These are phyloP conservation scores for Eutypella sp. DNA, from an alignment of 2,329 filamentous ascomycete genomes.

Conservation along the genomic window DNA sequence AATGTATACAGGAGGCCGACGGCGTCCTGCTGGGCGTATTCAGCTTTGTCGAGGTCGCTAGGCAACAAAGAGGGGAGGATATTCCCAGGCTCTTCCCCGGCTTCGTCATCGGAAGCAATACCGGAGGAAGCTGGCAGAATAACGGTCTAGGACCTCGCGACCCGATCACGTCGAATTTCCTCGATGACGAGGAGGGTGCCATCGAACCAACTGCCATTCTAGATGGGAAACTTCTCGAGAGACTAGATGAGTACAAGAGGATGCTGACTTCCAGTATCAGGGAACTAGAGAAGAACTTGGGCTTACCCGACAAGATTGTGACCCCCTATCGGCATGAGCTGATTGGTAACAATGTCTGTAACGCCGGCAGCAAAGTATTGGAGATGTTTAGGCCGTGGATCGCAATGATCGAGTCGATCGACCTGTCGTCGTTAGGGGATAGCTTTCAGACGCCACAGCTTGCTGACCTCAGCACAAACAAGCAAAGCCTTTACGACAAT, in stretches of 20 bases:
- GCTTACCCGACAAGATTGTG: constrained; percentile 74
- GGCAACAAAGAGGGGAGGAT: constrained; percentile 87
- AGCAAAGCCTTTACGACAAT: constrained; percentile 90
- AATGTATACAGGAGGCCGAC: constrained; percentile 96
- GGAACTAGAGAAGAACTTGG: constrained; percentile 78
- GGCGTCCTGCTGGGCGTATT: constrained; percentile 91
- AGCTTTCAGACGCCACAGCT: constrained; percentile 80
- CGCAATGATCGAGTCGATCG: constrained; percentile 83
- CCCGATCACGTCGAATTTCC: constrained; percentile 73
- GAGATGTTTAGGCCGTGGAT: constrained; percentile 91
- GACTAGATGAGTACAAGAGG: constrained; percentile 79
- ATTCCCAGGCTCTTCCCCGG: constrained; percentile 91
- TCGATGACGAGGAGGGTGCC: constrained; percentile 73
- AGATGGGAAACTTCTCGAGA: constrained; percentile 72
- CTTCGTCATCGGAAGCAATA: constrained; percentile 80
- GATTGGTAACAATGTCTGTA: constrained; percentile 78
- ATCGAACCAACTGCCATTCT: constrained; percentile 69
- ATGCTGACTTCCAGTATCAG: constrained; percentile 82
- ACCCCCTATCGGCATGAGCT: constrained; percentile 72
- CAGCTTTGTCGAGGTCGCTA: constrained; percentile 92
- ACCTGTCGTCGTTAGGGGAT: constrained; percentile 73
- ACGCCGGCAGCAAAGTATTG: constrained; percentile 71
- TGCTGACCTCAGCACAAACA: constrained; percentile 81
- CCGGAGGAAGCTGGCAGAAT: constrained; percentile 84
- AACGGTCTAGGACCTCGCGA: constrained; percentile 62